A percentile compares a stretch with the other conserved stretches of the same genome.
Conservation (phyloP, 306 rosid genomes). For the Prosopis cineraria region DNA sequence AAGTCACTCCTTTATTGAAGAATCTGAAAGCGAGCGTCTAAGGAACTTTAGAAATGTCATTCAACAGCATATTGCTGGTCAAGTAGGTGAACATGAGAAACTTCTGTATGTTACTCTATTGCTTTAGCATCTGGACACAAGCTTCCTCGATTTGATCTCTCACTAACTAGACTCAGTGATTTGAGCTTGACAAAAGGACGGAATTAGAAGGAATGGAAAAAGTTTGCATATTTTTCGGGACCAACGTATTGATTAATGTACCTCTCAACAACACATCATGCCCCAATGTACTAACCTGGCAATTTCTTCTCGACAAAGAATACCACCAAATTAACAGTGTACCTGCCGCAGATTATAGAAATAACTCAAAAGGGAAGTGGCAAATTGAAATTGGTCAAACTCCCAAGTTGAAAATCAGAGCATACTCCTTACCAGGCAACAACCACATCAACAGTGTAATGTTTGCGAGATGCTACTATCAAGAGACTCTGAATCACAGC, state of each 20-base stretch:
- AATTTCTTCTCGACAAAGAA: conserved; percentile 84
- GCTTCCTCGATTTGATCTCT: neutral
- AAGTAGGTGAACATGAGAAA: neutral
- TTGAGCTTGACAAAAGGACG: neutral
- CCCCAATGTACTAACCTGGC: conserved; percentile 59
- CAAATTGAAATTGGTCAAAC: neutral
- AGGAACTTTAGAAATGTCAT: neutral
- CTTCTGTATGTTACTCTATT: neutral
- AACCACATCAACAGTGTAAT: conserved; percentile 93
- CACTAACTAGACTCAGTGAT: neutral
- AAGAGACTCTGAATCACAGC: conserved; percentile 83
- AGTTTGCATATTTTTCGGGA: neutral
- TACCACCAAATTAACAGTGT: conserved; percentile 94
- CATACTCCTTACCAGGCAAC: conserved; percentile 80
- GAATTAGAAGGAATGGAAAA: too few species aligned
- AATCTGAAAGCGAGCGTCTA: neutral
- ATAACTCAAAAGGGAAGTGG: conserved; percentile 14
- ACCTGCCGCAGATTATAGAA: conserved; percentile 56
- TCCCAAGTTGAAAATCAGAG: neutral
- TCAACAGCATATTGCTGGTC: neutral
- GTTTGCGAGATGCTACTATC: conserved; percentile 96
- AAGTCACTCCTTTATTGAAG: neutral
- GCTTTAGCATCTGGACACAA: neutral
- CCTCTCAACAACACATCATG: neutral
- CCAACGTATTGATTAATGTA: neutral